Evolutionary conservation across 768 basidiomycete species (phyloP).

Genomic region (Mycena vulgaris): DNA sequence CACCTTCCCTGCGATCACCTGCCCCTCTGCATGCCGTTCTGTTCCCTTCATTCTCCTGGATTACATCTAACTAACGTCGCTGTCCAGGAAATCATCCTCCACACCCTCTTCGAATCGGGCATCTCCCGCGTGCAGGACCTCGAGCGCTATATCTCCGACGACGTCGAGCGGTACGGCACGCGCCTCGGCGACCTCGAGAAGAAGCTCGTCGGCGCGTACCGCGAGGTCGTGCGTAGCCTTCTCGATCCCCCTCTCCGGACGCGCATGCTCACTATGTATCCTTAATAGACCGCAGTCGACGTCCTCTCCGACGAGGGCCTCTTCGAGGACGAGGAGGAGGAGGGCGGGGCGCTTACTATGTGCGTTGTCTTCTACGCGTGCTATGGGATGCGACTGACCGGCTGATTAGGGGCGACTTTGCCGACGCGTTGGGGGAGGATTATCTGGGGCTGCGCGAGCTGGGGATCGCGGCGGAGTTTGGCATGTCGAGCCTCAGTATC

Average conservation of each 20-base stretch:
- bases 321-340: conserved; percentile 75
- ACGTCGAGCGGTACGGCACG: conserved; percentile 85
- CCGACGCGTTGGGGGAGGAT: conserved; percentile 91
- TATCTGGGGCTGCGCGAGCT: conserved; percentile 91
- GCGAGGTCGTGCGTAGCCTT: conserved; percentile 75
- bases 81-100: conserved; percentile 91
- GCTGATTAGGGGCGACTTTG: conserved; percentile 81
- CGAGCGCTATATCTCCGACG: conserved; percentile 91
- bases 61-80: background rate
- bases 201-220: conserved; percentile 88
- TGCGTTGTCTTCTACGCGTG: conserved; percentile 24
- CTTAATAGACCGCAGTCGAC: conserved; percentile 59
- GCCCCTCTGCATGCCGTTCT: too few species aligned
- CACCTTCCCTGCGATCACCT: too few species aligned
- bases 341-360: conserved; percentile 78
- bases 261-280: background rate
- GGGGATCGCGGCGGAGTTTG: conserved; percentile 90
- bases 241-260: background rate
- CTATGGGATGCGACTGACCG: conserved; percentile 10
- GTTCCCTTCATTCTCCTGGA: too few species aligned
- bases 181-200: conserved; percentile 86
- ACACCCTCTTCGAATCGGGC: conserved; percentile 93
- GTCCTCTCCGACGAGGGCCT: conserved; percentile 74
- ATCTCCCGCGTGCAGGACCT: conserved; percentile 83
- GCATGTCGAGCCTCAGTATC: conserved; percentile 81